These are phyloP conservation scores for Colletotrichum lentis DNA, from an alignment of 2,329 filamentous ascomycete species.

Conservation along the genomic window DNA sequence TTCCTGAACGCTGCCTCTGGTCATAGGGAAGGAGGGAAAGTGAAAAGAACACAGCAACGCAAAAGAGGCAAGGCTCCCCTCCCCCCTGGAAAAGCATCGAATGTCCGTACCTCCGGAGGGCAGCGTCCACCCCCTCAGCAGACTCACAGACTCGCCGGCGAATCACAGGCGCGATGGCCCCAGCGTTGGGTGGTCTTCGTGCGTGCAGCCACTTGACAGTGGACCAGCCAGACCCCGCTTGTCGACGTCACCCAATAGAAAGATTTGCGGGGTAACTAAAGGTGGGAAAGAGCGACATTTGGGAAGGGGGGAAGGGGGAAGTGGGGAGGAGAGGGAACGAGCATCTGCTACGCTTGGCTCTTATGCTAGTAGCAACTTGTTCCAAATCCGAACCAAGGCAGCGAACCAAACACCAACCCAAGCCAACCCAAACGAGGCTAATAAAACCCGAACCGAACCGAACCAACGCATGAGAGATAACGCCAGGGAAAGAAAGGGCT, in stretches of 20 bases:
- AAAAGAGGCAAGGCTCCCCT: slow-evolving; percentile 2
- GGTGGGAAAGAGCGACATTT: slow-evolving; percentile 29
- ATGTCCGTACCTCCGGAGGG: slow-evolving; percentile 28
- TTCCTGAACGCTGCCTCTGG: not conserved
- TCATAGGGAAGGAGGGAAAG: slow-evolving; percentile 17
- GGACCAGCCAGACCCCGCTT: slow-evolving; percentile 28
- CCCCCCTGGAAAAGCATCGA: not conserved
- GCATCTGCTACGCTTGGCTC: not conserved
- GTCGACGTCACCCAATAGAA: slow-evolving; percentile 38
- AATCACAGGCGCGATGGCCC: slow-evolving; percentile 10
- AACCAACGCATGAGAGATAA: not conserved
- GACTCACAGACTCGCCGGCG: slow-evolving; percentile 13
- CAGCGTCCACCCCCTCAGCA: slow-evolving; percentile 19
- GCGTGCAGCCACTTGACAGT: slow-evolving; percentile 2
- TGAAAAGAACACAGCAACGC: slow-evolving; percentile 5
- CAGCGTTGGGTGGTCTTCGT: slow-evolving; percentile 15
- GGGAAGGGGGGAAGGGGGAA: not conserved
- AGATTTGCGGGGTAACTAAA: slow-evolving; percentile 37
- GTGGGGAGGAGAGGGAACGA: not conserved
- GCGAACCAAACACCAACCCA: not conserved
- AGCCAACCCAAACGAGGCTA: not conserved
- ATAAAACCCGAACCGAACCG: not conserved
- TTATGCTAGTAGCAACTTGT: not conserved
- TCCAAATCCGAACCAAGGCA: not conserved
- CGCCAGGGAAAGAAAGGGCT: slow-evolving; percentile 12